Evolutionary conservation across 2,329 filamentous ascomycete genomes (phyloP).

Genomic region (Myriosclerotinia curreyana): DNA sequence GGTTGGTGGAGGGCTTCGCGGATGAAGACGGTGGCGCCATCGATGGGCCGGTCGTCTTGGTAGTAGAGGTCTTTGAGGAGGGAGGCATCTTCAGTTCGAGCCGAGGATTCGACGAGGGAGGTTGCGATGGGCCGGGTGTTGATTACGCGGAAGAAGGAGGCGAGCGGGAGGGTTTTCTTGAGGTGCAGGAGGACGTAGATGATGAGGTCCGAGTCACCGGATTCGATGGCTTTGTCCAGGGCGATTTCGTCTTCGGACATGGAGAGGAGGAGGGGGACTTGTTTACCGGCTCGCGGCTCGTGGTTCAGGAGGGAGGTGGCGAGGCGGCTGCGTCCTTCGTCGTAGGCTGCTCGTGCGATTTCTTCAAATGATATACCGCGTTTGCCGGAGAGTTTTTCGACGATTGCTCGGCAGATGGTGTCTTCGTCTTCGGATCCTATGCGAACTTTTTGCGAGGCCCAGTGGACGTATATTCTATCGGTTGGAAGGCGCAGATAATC

Average conservation of each 20-base stretch:
- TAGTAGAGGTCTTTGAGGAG: constrained; percentile 96
- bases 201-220: constrained; percentile 90
- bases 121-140: constrained; percentile 82
- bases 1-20: constrained; percentile 76
- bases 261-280: constrained; percentile 85
- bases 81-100: constrained; percentile 70
- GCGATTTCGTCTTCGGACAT: constrained; percentile 97
- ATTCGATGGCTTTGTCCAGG: constrained; percentile 93
- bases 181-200: constrained; percentile 83
- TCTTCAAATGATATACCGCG: constrained; percentile 93
- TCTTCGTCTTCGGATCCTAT: constrained; percentile 83
- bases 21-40: constrained; percentile 84
- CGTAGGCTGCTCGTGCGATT: constrained; percentile 88
- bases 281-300: constrained; percentile 90
- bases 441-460: constrained; percentile 93
- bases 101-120: constrained; percentile 83
- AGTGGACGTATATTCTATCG: constrained; percentile 91
- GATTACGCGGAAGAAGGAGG: constrained; percentile 88
- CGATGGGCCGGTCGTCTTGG: constrained; percentile 86
- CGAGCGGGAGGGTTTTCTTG: constrained; percentile 85
- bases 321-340: constrained; percentile 84
- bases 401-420: constrained; percentile 78
- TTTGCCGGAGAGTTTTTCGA: constrained; percentile 81
- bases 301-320: constrained; percentile 90
- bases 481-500: constrained; percentile 82